These are phyloP conservation scores for Fusarium sp. DNA, from an alignment of 2,329 filamentous ascomycete genomes.

Conservation along the genomic window DNA sequence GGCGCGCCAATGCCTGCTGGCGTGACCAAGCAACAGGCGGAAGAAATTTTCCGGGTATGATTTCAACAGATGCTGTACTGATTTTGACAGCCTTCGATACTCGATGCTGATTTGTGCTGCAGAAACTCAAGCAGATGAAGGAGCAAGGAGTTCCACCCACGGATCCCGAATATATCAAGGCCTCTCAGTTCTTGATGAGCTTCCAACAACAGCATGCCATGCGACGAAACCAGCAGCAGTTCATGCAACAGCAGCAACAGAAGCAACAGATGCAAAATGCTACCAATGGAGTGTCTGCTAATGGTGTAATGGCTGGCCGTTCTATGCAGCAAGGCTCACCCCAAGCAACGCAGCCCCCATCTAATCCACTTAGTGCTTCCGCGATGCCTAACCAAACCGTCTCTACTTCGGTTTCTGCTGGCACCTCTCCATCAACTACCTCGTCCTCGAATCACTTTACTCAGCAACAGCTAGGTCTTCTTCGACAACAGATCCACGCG, in stretches of 20 bases:
- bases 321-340: slow-evolving; percentile 57
- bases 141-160: slow-evolving; percentile 81
- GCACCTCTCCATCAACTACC: slow-evolving; percentile 49
- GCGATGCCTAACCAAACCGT: slow-evolving; percentile 54
- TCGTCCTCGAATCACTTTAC: slow-evolving; percentile 73
- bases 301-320: slow-evolving; percentile 59
- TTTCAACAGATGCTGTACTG: slow-evolving; percentile 9
- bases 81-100: background rate
- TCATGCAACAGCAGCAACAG: slow-evolving; percentile 57
- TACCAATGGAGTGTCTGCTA: slow-evolving; percentile 65
- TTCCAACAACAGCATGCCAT: slow-evolving; percentile 76
- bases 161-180: slow-evolving; percentile 90
- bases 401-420: slow-evolving; percentile 52
- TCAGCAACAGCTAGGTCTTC: slow-evolving; percentile 80
- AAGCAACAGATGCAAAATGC: slow-evolving; percentile 67
- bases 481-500: slow-evolving; percentile 89
- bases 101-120: slow-evolving; percentile 40
- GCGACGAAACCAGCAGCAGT: slow-evolving; percentile 62
- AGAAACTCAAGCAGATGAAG: slow-evolving; percentile 95
- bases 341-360: slow-evolving; percentile 51
- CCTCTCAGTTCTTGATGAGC: slow-evolving; percentile 78
- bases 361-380: slow-evolving; percentile 56
- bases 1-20: slow-evolving; percentile 73
- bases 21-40: slow-evolving; percentile 81
- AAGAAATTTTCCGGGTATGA: slow-evolving; percentile 78